Conservation (phyloP, 1,139 yeast genomes). For the Sugiyamaella sp. region DNA sequence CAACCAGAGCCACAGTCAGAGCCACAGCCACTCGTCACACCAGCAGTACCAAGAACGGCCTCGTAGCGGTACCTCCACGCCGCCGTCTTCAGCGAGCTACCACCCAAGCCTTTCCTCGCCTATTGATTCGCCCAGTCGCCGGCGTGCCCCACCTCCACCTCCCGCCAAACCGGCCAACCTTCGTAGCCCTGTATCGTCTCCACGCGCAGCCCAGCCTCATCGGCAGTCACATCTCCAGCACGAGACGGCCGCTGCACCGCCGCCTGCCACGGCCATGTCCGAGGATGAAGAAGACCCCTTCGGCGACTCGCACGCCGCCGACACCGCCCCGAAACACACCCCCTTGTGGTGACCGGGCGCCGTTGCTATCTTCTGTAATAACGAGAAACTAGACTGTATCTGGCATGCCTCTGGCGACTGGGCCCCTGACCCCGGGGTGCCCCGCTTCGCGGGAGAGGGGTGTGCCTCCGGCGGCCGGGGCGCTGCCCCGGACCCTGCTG, state of each 20-base stretch:
- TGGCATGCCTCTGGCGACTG: not conserved
- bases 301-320: constrained; percentile 57
- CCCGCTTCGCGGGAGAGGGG: not conserved
- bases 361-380: not conserved
- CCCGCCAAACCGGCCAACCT: constrained; percentile 37
- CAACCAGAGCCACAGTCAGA: no score
- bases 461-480: constrained; percentile 3
- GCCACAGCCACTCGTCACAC: constrained; percentile 22
- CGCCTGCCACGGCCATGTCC: constrained; percentile 23
- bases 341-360: constrained; percentile 32
- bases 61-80: constrained; percentile 11
- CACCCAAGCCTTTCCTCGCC: constrained; percentile 15
- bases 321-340: constrained; percentile 32
- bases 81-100: constrained; percentile 19
- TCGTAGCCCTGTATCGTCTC: constrained; percentile 17
- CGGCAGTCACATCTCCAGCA: not conserved
- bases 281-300: constrained; percentile 62
- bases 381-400: no score
- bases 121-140: constrained; percentile 30
- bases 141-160: constrained; percentile 40
- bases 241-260: not conserved
- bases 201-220: no score
- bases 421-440: not conserved
- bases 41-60: constrained; percentile 25
- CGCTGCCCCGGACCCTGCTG: constrained; percentile 1